A percentile compares a stretch with the other conserved stretches of the same genome.
These are phyloP conservation scores for Spergularia azorica DNA, from an alignment of 179 eudicot genomes.

Conservation along the genomic window DNA sequence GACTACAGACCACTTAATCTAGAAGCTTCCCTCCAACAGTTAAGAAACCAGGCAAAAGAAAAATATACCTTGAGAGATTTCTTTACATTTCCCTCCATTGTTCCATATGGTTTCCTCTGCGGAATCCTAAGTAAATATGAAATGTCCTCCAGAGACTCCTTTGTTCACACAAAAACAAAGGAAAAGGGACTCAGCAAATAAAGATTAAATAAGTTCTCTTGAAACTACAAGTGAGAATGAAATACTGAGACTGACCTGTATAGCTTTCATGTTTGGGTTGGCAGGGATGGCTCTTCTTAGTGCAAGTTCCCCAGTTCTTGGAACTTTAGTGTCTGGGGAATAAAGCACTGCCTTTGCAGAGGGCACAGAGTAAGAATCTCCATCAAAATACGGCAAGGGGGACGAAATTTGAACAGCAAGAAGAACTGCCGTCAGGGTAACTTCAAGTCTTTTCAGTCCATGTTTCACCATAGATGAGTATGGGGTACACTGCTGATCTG, in stretches of 20 bases:
- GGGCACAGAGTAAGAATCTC: slow-evolving; percentile 49
- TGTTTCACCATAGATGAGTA: slow-evolving; percentile 30
- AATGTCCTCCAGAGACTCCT: slow-evolving; percentile 93
- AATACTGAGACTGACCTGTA: slow-evolving; percentile 57
- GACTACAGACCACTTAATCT: background rate
- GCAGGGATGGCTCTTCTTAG: slow-evolving; percentile 95
- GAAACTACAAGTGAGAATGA: background rate
- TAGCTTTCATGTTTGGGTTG: slow-evolving; percentile 76
- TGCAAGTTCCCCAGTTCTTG: slow-evolving; percentile 96
- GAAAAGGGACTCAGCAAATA: background rate
- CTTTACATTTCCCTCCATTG: slow-evolving; percentile 97
- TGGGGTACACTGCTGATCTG: slow-evolving; percentile 29
- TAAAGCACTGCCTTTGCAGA: slow-evolving; percentile 88
- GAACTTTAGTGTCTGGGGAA: slow-evolving; percentile 97
- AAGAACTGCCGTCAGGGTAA: slow-evolving; percentile 51
- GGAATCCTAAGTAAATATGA: slow-evolving; percentile 97
- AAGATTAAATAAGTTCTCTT: background rate
- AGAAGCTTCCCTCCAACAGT: background rate
- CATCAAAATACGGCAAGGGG: slow-evolving; percentile 55
- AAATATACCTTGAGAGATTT: slow-evolving; percentile 79
- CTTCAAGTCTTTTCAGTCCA: slow-evolving; percentile 54
- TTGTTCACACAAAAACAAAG: background rate
- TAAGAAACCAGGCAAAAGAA: background rate
- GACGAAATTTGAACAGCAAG: slow-evolving; percentile 61
- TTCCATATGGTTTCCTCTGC: slow-evolving; percentile 96